Base-by-base conservation (phyloP, 1,139 yeast species). In the Meyerozyma sp. region DNA sequence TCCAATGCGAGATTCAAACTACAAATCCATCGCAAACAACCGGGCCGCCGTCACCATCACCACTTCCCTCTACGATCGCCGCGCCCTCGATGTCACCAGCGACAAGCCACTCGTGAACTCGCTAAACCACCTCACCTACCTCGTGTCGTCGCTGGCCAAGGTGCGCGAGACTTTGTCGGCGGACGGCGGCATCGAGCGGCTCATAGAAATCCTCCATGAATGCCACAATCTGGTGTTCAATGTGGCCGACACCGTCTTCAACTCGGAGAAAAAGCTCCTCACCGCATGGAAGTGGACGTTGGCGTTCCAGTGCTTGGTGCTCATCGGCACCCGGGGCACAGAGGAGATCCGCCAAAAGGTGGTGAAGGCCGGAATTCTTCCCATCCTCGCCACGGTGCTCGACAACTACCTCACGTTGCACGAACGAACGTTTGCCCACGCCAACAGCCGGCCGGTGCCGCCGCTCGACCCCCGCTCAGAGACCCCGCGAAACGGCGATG, bases 231-330 rank as follows among this genome's bases (percentile, higher is more conserved):
- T 65, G 44, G 59, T 66, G 8, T 64, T 58, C 51, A 62, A 58
- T 46, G 47, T 58, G 36, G 57, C 52, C 41, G 74, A 69, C 44
- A 63, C 58, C 52, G 65, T 78, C 26, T 74, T 75, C 43, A 68
- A 66, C 46, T 62, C 66, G 40, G 81, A 75, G 46, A 67, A 66
- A 49, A 77, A 76, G 48, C 74, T 84, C 21, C 67, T 87, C 46
- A 75, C 82, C 14, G 93, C 95, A 0, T 91, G 97, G 96, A 93
- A 91, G 65, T 93, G 98, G 98, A 88, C 96, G 6, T 68, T 93
- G 47, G 89, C 97, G 0, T 82, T 93, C 58, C 98, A 93, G 65
- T 90, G 97, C 58, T 68, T 93, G 47, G 96, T 91, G 1, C 75
- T 90, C 48, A 80, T 93, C 25, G 96, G 97, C 13, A 91, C 97